Conservation (phyloP, 495 filamentous ascomycete species). For the Lasiosphaeria miniovina region DNA sequence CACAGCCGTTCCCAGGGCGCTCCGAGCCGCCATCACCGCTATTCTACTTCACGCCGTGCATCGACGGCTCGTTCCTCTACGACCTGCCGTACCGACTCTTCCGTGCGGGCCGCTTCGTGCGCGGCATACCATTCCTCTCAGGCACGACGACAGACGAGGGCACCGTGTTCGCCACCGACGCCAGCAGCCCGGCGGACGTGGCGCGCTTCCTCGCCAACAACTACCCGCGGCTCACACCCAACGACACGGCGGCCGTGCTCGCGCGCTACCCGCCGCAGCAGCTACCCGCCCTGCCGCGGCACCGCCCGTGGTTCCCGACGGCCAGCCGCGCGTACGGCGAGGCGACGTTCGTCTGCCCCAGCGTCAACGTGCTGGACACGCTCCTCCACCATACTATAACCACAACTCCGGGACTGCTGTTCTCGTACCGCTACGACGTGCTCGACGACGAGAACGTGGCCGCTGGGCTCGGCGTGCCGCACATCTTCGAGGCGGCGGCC, state of each 20-base stretch:
- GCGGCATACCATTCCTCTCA: constrained; percentile 33
- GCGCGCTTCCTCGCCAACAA: constrained; percentile 47
- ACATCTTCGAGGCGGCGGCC: constrained; percentile 39
- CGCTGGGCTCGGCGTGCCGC: constrained; percentile 17
- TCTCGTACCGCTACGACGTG: constrained; percentile 30
- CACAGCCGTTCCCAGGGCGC: constrained; percentile 43
- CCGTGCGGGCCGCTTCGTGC: constrained; percentile 24
- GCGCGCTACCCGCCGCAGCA: constrained; percentile 22
- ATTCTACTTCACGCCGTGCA: constrained; percentile 56
- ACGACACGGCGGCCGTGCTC: constrained; percentile 45
- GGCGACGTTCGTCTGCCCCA: constrained; percentile 62
- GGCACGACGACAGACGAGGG: constrained; percentile 53
- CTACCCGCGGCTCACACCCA: constrained; percentile 40
- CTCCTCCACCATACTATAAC: background rate
- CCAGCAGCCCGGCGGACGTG: constrained; percentile 44
- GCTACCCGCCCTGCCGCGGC: constrained; percentile 23
- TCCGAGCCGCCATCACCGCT: constrained; percentile 46
- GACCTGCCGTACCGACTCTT: constrained; percentile 34
- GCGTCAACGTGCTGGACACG: constrained; percentile 32
- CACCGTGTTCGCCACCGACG: constrained; percentile 47
- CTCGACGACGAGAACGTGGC: constrained; percentile 20
- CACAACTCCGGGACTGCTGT: background rate
- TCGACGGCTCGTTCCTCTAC: constrained; percentile 57
- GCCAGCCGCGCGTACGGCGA: constrained; percentile 57
- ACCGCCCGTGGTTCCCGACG: constrained; percentile 38